Evolutionary conservation across 1,284 basidiomycete genomes (phyloP), one percentile per base, ranked within the genome.

Genomic region (Tylopilus orsonianus): DNA sequence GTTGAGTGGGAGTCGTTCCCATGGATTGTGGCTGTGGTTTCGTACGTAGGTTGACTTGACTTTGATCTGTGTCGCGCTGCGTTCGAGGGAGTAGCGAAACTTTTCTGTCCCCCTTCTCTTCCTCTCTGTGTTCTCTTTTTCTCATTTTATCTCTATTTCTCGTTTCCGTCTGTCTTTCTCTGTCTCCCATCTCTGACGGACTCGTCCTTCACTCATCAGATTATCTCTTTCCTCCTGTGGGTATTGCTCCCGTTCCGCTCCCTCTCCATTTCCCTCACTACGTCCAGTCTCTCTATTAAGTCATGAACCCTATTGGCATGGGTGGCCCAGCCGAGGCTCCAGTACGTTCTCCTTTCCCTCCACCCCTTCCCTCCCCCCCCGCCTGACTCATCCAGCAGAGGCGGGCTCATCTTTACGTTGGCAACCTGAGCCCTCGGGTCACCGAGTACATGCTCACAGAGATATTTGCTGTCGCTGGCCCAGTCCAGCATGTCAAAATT

Each of bases 401-500:
- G 71, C 78, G 90, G 60, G 93, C 94, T 58, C 93, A 97, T 75
- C 86, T 98, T 60, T 98, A 98, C 71, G 91, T 98, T 70, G 96
- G 96, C 57, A 97, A 97, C 71, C 78, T 99, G 67, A 93, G 90
- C 59, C 90, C 93, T 52, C 83, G 93, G 41, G 95, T 97, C 46
- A 92, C 88, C 49, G 90, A 91, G 75, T 93, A 91, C 72, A 92
- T 95, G 87, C 85, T 97, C 65, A 92, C 88, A 41, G 93, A 97
- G 72, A 96, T 97, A 60, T 97, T 97, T 69, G 91, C 91, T 64
- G 92, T 97, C 61, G 91, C 93, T 63, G 95, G 95, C 34, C 86
- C 90, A 52, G 93, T 97, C 55, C 91, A 95, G 70, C 90, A 93
- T 63, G 95, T 97, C 69, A 98, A 98, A 84, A 97, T 99, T 69